These are phyloP conservation scores for Amborella trichopoda DNA, from an alignment of 164 flowering plant genomes.

Conservation along the genomic window DNA sequence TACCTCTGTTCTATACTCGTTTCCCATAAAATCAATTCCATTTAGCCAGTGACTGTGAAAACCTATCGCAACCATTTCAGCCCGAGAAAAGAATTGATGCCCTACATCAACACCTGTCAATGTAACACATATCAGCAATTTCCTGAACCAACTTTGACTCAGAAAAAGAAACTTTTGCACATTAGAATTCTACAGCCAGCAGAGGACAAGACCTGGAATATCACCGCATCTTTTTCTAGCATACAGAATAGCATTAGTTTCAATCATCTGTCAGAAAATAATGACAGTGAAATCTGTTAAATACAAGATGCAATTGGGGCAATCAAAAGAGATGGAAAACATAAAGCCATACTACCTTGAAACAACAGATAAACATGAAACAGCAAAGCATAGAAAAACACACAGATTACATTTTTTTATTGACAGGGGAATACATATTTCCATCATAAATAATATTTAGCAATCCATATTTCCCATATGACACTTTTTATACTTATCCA, in stretches of 20 bases:
- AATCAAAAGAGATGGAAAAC: no score
- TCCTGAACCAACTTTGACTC: not conserved
- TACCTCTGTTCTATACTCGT: slow-evolving; percentile 16
- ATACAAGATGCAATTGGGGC: no score
- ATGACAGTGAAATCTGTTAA: no score
- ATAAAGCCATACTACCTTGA: no score
- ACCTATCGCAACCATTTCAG: slow-evolving; percentile 90
- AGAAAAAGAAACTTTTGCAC: not conserved
- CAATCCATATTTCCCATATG: no score
- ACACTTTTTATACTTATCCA: no score
- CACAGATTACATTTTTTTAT: no score
- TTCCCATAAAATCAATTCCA: slow-evolving; percentile 81
- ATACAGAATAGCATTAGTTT: slow-evolving; percentile 22
- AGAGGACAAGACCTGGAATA: slow-evolving; percentile 43
- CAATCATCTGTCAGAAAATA: slow-evolving; percentile 55
- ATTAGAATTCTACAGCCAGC: not conserved
- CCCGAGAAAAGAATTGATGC: slow-evolving; percentile 72
- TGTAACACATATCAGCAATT: slow-evolving; percentile 4
- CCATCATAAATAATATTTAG: no score
- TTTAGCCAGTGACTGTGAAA: slow-evolving; percentile 83
- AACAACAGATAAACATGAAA: no score
- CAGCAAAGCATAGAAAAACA: no score
- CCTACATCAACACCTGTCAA: slow-evolving; percentile 78
- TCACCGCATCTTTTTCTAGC: slow-evolving; percentile 44
- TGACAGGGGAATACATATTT: no score